phyloP scores from a whole-genome alignment of 495 filamentous ascomycete species.

The Letharia lupina region DNA sequence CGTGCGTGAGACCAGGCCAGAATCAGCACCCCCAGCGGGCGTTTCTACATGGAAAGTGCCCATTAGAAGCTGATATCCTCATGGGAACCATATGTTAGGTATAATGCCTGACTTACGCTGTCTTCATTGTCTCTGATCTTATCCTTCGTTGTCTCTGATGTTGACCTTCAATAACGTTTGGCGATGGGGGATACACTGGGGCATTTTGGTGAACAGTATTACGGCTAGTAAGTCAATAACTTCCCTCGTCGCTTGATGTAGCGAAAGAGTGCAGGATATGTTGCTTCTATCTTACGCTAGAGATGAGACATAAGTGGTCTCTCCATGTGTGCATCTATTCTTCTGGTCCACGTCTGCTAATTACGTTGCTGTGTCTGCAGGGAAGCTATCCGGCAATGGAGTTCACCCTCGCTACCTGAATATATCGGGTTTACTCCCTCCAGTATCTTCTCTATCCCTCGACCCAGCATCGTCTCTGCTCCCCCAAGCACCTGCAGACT shows the following conservation, averaged over 20 bases:
- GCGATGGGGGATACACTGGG: background rate
- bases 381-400: background rate
- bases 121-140: background rate
- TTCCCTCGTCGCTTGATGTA: background rate
- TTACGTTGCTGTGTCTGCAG: background rate
- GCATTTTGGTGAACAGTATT: background rate
- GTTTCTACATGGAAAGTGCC: background rate
- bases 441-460: background rate
- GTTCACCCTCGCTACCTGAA: background rate
- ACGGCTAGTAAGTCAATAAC: background rate
- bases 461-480: background rate
- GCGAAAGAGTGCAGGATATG: background rate
- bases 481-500: background rate
- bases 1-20: background rate
- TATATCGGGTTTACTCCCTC: background rate
- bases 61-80: background rate
- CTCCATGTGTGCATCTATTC: background rate
- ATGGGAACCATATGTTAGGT: background rate
- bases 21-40: background rate
- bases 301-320: background rate
- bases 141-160: background rate
- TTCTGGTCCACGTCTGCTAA: background rate
- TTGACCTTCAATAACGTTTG: background rate
- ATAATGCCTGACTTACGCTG: background rate
- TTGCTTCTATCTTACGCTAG: background rate